Conservation (phyloP, 2,329 filamentous ascomycete genomes). For the Phyllosticta ampelicida region DNA sequence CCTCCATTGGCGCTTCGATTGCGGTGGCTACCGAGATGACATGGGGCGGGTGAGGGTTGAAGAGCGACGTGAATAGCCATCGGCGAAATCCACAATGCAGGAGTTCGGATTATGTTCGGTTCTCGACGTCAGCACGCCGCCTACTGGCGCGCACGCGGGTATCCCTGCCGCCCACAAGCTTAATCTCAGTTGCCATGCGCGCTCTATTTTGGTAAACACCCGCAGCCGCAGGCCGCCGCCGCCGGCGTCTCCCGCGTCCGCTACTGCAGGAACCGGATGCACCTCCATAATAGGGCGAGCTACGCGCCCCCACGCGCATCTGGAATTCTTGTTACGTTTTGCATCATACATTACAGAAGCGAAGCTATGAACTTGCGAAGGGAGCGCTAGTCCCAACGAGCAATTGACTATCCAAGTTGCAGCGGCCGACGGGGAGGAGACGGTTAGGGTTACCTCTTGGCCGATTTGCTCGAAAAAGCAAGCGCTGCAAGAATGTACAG, state of each 20-base stretch:
- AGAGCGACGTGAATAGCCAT: neutral
- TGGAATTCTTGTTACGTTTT: neutral
- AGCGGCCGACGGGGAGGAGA: neutral
- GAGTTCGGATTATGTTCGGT: conserved; percentile 2
- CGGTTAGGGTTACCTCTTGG: neutral
- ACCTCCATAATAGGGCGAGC: no score
- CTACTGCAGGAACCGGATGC: neutral
- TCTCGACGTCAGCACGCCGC: neutral
- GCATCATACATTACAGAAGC: conserved; percentile 34
- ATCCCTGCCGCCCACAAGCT: neutral
- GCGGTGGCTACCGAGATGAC: neutral
- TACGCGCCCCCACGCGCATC: no score
- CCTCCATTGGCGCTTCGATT: conserved; percentile 22
- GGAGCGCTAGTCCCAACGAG: conserved; percentile 24
- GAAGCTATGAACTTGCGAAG: conserved; percentile 27
- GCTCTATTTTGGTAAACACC: neutral
- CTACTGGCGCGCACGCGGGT: no score
- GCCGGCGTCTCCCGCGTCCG: neutral
- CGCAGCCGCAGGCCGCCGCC: no score
- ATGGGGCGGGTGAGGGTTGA: neutral
- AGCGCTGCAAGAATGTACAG: conserved; percentile 24
- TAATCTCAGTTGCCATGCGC: neutral
- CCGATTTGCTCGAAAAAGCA: neutral
- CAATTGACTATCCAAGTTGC: conserved; percentile 10
- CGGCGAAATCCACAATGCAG: conserved; percentile 5